These are phyloP conservation scores for Ramaria sp. DNA, from an alignment of 768 basidiomycete genomes.

Conservation along the genomic window DNA sequence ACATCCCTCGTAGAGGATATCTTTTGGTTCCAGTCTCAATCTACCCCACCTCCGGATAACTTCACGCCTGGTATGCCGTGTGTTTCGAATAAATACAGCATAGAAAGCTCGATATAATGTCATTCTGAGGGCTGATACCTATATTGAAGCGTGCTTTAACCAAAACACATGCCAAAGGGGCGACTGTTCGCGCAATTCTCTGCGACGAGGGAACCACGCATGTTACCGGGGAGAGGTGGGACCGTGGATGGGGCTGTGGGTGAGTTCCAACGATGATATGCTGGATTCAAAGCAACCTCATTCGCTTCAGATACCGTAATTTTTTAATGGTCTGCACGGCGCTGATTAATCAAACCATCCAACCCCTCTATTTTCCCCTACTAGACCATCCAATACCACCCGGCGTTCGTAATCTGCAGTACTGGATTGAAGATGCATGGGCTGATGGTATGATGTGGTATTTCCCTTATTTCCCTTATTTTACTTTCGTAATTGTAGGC, in stretches of 20 bases:
- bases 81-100: neutral
- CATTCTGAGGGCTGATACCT: constrained; percentile 46
- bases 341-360: constrained; percentile 53
- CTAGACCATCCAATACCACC: constrained; percentile 45
- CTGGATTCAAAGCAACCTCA: too few species aligned
- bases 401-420: constrained; percentile 63
- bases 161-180: constrained; percentile 38
- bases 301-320: constrained; percentile 58
- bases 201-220: constrained; percentile 56
- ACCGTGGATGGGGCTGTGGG: constrained; percentile 68
- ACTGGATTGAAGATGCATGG: constrained; percentile 80
- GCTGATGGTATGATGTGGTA: constrained; percentile 33
- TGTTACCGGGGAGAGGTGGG: constrained; percentile 46
- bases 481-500: constrained; percentile 26
- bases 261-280: constrained; percentile 16
- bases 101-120: neutral
- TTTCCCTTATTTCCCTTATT: neutral
- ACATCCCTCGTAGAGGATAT: constrained; percentile 24
- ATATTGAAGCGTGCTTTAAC: constrained; percentile 46
- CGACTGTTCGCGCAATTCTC: constrained; percentile 45
- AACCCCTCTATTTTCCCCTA: constrained; percentile 50
- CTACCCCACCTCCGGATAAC: constrained; percentile 36
- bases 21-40: constrained; percentile 54
- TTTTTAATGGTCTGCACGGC: constrained; percentile 69
- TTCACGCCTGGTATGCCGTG: constrained; percentile 42